phyloP scores from a whole-genome alignment of 495 filamentous ascomycete genomes.

The Gamarada debralockiae region DNA sequence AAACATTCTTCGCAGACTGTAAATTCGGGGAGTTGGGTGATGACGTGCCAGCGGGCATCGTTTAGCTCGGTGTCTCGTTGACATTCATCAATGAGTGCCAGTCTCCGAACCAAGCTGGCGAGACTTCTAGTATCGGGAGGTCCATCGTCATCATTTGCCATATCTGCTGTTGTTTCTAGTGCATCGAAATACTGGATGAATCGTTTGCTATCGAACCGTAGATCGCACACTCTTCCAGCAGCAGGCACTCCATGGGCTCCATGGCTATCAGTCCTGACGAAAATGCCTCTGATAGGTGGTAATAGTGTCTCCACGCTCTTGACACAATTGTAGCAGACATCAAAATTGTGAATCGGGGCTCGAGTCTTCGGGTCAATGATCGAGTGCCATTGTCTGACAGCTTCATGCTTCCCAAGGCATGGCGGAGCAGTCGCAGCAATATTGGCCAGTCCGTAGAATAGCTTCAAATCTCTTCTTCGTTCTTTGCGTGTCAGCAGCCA shows the following conservation, averaged over 20 bases:
- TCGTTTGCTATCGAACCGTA: constrained; percentile 46
- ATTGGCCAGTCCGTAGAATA: constrained; percentile 49
- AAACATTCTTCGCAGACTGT: constrained; percentile 63
- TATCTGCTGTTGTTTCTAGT: constrained; percentile 51
- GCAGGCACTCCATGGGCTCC: constrained; percentile 21
- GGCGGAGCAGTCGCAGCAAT: constrained; percentile 34
- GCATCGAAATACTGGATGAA: constrained; percentile 61
- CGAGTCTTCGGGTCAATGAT: constrained; percentile 51
- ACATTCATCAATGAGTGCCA: constrained; percentile 51
- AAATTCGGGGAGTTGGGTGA: constrained; percentile 58
- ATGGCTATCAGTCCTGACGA: constrained; percentile 32
- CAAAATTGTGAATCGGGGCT: constrained; percentile 48
- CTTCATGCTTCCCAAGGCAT: constrained; percentile 50
- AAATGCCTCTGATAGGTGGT: constrained; percentile 44
- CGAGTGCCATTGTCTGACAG: constrained; percentile 53
- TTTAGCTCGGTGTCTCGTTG: constrained; percentile 43
- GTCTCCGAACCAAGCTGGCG: constrained; percentile 44
- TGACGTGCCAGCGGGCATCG: constrained; percentile 55
- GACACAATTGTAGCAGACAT: constrained; percentile 51
- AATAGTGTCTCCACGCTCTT: constrained; percentile 48
- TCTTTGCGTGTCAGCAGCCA: constrained; percentile 61
- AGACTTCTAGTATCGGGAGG: constrained; percentile 47
- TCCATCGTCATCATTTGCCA: constrained; percentile 33
- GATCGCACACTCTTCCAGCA: constrained; percentile 38
- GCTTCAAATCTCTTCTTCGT: constrained; percentile 43